These are phyloP conservation scores for Talaromyces wortmannii DNA, from an alignment of 495 filamentous ascomycete genomes.

Conservation along the genomic window DNA sequence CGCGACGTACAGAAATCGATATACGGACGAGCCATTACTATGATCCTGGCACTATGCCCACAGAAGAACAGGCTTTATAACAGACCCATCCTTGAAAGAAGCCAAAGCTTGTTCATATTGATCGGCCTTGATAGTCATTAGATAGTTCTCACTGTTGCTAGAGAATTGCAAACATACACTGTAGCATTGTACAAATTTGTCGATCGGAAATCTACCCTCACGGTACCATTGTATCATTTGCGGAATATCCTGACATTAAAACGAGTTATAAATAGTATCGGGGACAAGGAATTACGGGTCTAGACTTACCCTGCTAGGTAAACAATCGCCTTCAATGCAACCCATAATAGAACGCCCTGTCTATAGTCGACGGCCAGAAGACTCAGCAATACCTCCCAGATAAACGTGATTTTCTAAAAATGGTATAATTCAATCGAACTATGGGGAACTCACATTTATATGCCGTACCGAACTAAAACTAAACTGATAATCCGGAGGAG, in stretches of 20 bases:
- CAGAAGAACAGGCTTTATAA: neutral
- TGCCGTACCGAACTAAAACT: slow-evolving; percentile 4
- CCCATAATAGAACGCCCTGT: slow-evolving; percentile 12
- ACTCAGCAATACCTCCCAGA: neutral
- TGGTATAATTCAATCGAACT: too few species aligned
- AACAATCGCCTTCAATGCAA: slow-evolving; percentile 13
- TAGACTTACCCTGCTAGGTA: slow-evolving; percentile 7
- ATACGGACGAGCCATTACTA: neutral
- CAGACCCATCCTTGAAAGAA: neutral
- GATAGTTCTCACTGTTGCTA: too few species aligned
- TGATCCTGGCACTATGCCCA: neutral
- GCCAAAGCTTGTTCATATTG: neutral
- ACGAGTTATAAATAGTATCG: neutral
- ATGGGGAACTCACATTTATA: slow-evolving; percentile 9
- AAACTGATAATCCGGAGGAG: slow-evolving; percentile 21
- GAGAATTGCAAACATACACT: neutral
- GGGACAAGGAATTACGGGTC: neutral
- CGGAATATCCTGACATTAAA: slow-evolving; percentile 16
- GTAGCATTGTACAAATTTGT: neutral
- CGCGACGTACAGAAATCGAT: too few species aligned
- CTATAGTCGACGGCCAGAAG: slow-evolving; percentile 1
- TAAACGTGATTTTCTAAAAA: too few species aligned
- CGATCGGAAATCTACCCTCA: slow-evolving; percentile 25
- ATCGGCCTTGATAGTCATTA: too few species aligned
- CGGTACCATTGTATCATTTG: slow-evolving; percentile 28